phyloP scores from a whole-genome alignment of 345 rosid species.

The Combretum micranthum region DNA sequence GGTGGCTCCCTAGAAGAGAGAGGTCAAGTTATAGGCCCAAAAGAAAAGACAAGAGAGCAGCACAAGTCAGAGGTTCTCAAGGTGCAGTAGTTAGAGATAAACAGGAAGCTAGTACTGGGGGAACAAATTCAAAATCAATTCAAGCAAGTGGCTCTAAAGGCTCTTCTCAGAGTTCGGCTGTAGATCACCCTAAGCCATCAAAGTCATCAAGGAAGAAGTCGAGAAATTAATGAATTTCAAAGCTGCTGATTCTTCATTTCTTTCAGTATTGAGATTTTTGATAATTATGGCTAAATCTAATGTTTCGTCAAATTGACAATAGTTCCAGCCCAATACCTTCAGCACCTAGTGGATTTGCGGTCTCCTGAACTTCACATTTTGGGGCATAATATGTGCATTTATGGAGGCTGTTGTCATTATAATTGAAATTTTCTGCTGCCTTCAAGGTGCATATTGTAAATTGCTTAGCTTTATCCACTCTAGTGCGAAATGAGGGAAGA shows the following conservation, averaged over 20 bases:
- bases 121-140: conserved; percentile 29
- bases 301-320: no score
- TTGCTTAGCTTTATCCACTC: no score
- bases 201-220: conserved; percentile 90
- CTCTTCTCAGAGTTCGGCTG: conserved; percentile 24
- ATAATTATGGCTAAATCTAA: no score
- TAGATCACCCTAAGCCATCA: conserved; percentile 55
- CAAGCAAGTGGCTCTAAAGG: conserved; percentile 42
- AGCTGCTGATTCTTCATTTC: conserved; percentile 2
- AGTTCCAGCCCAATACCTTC: no score
- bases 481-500: no score
- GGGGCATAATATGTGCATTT: no score
- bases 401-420: no score
- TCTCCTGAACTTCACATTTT: no score
- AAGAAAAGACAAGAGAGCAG: conserved; percentile 93
- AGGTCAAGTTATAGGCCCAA: conserved; percentile 89
- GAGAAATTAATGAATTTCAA: conserved; percentile 36
- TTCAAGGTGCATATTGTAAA: no score
- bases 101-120: conserved; percentile 46
- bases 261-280: conserved; percentile 1
- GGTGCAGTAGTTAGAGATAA: conserved; percentile 78
- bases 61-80: conserved; percentile 92
- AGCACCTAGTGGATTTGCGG: no score
- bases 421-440: no score
- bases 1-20: conserved; percentile 98